Conservation (phyloP, 257 asterid species). For the Orobanche coerulescens region DNA sequence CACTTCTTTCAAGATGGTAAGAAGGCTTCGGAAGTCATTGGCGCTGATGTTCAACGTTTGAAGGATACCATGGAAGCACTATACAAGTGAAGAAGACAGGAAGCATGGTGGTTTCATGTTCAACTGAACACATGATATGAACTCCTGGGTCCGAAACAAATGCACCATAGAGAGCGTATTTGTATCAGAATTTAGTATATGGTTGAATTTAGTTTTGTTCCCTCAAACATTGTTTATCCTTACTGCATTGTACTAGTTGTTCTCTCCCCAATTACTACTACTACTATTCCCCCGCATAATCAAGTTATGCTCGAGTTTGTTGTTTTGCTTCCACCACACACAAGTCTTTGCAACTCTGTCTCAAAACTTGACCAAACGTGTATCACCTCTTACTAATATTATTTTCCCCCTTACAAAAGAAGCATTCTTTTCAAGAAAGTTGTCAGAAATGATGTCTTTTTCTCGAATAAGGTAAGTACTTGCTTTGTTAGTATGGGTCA, state of each 20-base stretch:
- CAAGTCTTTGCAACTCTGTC: too few species aligned
- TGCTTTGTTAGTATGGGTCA: too few species aligned
- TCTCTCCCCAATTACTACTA: too few species aligned
- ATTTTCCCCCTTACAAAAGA: too few species aligned
- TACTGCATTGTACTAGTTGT: background rate
- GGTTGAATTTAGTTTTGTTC: background rate
- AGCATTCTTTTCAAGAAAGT: background rate
- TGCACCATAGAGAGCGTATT: background rate
- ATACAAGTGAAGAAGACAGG: conserved; percentile 51
- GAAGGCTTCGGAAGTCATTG: conserved; percentile 60
- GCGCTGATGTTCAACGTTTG: conserved; percentile 72
- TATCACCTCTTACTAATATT: too few species aligned
- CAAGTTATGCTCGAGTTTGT: too few species aligned
- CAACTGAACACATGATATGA: background rate
- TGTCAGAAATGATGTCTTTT: background rate
- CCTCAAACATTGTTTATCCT: background rate
- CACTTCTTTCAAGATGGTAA: conserved; percentile 86
- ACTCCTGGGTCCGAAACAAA: background rate
- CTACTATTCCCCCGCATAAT: too few species aligned
- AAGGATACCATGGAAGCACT: conserved; percentile 71
- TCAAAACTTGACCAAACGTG: too few species aligned
- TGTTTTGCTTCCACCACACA: too few species aligned
- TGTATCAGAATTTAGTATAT: conserved; percentile 3
- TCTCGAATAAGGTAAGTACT: too few species aligned
- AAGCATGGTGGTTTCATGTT: background rate